Evolutionary conservation across 164 flowering plant genomes (phyloP).

Genomic region (Nymphaea colorata): DNA sequence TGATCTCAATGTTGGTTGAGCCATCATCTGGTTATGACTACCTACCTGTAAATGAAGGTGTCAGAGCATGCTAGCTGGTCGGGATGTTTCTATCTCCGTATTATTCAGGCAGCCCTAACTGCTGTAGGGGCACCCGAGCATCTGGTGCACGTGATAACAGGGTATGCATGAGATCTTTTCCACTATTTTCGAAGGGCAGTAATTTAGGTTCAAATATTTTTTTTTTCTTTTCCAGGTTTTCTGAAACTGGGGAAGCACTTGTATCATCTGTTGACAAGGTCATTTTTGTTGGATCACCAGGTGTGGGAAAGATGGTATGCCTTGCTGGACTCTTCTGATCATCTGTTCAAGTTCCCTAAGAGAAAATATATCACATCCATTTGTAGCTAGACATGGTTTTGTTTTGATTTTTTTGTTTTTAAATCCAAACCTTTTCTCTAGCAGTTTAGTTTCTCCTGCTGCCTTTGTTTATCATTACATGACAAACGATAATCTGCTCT

Average conservation of each 20-base stretch:
- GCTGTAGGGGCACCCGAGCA: conserved; percentile 97
- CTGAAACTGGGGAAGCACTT: conserved; percentile 95
- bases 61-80: conserved; percentile 99
- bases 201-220: not conserved
- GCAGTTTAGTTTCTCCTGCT: too few relatives aligned
- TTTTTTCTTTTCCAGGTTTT: conserved; percentile 47
- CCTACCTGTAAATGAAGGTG: conserved; percentile 34
- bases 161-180: conserved; percentile 28
- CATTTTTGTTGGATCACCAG: conserved; percentile 97
- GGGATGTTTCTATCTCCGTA: conserved; percentile 80
- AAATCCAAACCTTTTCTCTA: too few relatives aligned
- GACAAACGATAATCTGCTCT: not conserved
- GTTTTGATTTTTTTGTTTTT: not conserved
- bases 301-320: conserved; percentile 83
- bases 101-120: conserved; percentile 88
- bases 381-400: not conserved
- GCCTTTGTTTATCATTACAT: not conserved
- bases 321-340: not conserved
- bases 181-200: not conserved
- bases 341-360: not conserved
- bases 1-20: too few relatives aligned
- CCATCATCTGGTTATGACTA: not conserved
- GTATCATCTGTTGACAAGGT: conserved; percentile 96
- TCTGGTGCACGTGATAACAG: conserved; percentile 89
- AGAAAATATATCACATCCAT: not conserved